These are phyloP conservation scores for Catharanthus roseus DNA, from an alignment of 257 asterid species.

Conservation along the genomic window DNA sequence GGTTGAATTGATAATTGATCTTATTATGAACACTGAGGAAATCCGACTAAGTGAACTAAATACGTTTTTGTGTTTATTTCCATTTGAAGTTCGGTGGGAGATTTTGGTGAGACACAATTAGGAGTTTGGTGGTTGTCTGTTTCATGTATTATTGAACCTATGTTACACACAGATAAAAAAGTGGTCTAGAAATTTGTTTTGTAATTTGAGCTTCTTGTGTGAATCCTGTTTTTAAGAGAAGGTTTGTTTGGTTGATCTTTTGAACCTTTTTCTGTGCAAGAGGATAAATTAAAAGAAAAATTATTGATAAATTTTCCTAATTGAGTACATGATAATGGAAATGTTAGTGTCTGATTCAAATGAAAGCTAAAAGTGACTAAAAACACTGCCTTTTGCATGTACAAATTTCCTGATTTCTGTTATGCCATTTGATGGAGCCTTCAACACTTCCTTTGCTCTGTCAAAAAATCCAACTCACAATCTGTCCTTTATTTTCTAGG, in stretches of 20 bases:
- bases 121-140: background rate
- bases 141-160: background rate
- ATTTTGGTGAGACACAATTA: background rate
- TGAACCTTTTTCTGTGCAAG: background rate
- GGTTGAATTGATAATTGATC: background rate
- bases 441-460: background rate
- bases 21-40: background rate
- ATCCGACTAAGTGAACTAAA: background rate
- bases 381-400: background rate
- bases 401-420: background rate
- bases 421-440: too few relatives aligned
- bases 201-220: background rate
- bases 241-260: background rate
- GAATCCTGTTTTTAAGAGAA: background rate
- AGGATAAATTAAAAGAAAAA: background rate
- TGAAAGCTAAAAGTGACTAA: background rate
- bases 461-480: background rate
- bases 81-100: background rate
- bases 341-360: background rate
- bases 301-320: background rate
- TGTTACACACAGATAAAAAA: background rate
- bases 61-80: background rate
- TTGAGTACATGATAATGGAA: background rate
- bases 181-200: background rate
- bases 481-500: background rate